Evolutionary conservation across 1,139 yeast species (phyloP).

Genomic region (Yamadazyma aaseri): DNA sequence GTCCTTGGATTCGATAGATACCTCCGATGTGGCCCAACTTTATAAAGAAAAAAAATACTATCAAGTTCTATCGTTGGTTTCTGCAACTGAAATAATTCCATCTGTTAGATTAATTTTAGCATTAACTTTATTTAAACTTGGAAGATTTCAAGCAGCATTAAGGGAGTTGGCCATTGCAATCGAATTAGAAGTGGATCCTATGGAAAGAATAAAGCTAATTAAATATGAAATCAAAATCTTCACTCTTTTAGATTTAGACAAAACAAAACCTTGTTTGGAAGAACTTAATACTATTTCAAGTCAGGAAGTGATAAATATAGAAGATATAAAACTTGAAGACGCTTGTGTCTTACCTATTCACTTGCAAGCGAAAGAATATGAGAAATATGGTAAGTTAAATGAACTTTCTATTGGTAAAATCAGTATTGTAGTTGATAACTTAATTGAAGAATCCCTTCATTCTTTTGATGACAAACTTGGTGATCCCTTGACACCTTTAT

Average conservation of each 20-base stretch:
- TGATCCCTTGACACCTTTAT: conserved; percentile 15
- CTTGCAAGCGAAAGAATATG: conserved; percentile 21
- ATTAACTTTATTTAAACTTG: conserved; percentile 23
- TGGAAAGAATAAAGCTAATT: conserved; percentile 18
- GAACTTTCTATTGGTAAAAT: conserved; percentile 20
- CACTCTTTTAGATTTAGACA: conserved; percentile 15
- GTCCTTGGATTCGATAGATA: conserved; percentile 2
- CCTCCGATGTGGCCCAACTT: conserved; percentile 2
- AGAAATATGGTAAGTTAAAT: conserved; percentile 15
- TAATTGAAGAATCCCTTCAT: conserved; percentile 9
- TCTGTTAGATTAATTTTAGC: conserved; percentile 17
- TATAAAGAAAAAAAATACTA: conserved; percentile 15
- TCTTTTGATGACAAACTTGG: conserved; percentile 5
- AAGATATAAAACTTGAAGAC: background rate
- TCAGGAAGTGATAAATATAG: conserved; percentile 6
- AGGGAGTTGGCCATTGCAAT: conserved; percentile 28
- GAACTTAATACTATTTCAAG: conserved; percentile 9
- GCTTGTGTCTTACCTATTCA: conserved; percentile 15
- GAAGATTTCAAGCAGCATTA: conserved; percentile 25
- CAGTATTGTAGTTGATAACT: conserved; percentile 10
- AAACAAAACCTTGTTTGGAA: conserved; percentile 11
- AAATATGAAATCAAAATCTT: conserved; percentile 14
- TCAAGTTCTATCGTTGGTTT: conserved; percentile 16
- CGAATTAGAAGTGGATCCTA: conserved; percentile 21
- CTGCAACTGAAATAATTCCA: conserved; percentile 10